phyloP scores from a whole-genome alignment of 129 eudicot genomes.

The Pseudognaphalium luteoalbum region DNA sequence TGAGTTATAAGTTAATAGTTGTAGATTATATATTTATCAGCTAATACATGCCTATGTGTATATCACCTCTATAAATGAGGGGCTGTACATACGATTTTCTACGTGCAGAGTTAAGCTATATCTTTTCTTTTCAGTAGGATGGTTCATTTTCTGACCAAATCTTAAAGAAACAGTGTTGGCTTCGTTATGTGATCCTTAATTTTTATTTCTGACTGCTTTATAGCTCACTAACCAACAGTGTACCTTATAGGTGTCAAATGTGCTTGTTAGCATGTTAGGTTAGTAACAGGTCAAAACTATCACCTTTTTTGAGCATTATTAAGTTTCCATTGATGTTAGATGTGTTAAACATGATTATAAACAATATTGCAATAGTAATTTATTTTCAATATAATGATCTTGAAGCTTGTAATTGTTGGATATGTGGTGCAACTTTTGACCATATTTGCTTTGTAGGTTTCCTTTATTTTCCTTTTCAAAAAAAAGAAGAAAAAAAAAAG shows the following conservation, averaged over 20 bases:
- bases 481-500: no score
- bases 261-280: neutral
- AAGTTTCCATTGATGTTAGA: neutral
- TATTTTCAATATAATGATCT: neutral
- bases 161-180: neutral
- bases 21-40: neutral
- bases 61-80: neutral
- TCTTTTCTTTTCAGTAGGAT: neutral
- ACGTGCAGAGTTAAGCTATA: neutral
- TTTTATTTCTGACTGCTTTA: neutral
- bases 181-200: neutral
- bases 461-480: no score
- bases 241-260: neutral
- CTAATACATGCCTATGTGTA: neutral
- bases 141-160: neutral
- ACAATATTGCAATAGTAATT: neutral
- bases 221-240: neutral
- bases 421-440: neutral
- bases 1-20: neutral
- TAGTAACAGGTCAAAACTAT: neutral
- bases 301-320: neutral
- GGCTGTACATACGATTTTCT: neutral
- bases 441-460: neutral
- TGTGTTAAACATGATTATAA: neutral
- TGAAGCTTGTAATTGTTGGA: neutral